Conservation (phyloP, 352 stramenopile genomes). For the Phytophthora multivora region DNA sequence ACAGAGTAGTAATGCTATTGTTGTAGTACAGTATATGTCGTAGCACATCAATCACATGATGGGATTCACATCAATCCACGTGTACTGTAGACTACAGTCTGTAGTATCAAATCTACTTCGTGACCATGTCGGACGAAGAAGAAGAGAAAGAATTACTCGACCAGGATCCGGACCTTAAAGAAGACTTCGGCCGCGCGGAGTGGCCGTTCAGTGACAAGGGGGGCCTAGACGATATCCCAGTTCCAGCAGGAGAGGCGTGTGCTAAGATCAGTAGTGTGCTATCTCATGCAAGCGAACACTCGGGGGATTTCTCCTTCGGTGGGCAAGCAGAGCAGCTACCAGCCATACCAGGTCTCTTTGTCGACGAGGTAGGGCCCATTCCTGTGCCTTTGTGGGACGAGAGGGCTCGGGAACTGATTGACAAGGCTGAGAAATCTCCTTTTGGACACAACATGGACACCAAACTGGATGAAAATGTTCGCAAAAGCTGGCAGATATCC, state of each 20-base stretch:
- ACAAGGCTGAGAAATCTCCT: conserved; percentile 34
- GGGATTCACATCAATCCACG: too few relatives aligned
- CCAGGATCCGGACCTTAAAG: background rate
- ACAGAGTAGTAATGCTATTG: too few relatives aligned
- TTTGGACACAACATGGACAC: conserved; percentile 22
- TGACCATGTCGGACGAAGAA: background rate
- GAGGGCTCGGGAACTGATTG: conserved; percentile 7
- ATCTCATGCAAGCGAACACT: background rate
- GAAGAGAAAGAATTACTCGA: background rate
- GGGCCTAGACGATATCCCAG: background rate
- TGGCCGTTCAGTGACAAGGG: conserved; percentile 4
- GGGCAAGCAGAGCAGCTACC: conserved; percentile 11
- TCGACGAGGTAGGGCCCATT: conserved; percentile 23
- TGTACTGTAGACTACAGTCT: too few relatives aligned
- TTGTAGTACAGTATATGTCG: too few relatives aligned
- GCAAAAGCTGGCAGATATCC: conserved; percentile 26
- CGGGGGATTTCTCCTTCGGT: conserved; percentile 15
- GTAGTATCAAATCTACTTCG: too few relatives aligned
- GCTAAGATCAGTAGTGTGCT: conserved; percentile 21
- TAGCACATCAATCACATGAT: too few relatives aligned
- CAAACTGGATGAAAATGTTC: conserved; percentile 23
- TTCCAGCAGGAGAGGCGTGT: background rate
- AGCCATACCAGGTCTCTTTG: conserved; percentile 8
- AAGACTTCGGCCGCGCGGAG: background rate
- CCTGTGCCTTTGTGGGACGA: conserved; percentile 13